Evolutionary conservation across 768 basidiomycete species (phyloP), one percentile per base, ranked within the genome.

Genomic region (Tricholoma sp.): DNA sequence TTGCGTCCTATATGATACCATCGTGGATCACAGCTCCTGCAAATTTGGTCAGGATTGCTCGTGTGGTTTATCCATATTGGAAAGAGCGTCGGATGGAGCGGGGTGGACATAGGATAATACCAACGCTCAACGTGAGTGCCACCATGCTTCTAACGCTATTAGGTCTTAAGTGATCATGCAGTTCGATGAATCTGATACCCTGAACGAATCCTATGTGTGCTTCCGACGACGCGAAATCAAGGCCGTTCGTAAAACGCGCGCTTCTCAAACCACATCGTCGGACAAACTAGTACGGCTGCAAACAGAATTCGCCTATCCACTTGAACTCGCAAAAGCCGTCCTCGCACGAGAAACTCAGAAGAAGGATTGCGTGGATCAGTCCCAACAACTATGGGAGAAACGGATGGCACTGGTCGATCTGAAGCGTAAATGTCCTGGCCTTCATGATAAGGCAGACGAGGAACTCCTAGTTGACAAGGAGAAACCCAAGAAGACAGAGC

Each of bases 201-300:
- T 80, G 61, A 93, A 91, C 54, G 94, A 96, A 64, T 95, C 96
- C 0, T 98, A 98, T 60, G 89, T 98, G 45, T 99, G 97, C 72
- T 99, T 99, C 80, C 85, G 97, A 36, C 82, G 94, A 58, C 87
- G 95, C 54, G 96, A 98, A 68, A 87, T 89, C 71, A 98, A 98
- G 69, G 86, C 91, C 3, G 82, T 92, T 45, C 86, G 97, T 59
- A 98, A 98, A 75, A 98, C 96, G 8, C 85, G 96, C 7, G 88
- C 94, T 12, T 89, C 89, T 1, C 95, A 98, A 65, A 86, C 85
- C 9, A 88, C 89, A 1, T 92, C 87, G 15, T 88, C 94, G 12
- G 96, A 98, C 64, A 91, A 93, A 62, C 82, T 99, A 61, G 71
- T 85, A 4, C 89, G 92, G 17, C 75, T 98, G 13, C 86, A 91